Conservation (phyloP, 345 rosid genomes). For the Bretschneidera sinensis region DNA sequence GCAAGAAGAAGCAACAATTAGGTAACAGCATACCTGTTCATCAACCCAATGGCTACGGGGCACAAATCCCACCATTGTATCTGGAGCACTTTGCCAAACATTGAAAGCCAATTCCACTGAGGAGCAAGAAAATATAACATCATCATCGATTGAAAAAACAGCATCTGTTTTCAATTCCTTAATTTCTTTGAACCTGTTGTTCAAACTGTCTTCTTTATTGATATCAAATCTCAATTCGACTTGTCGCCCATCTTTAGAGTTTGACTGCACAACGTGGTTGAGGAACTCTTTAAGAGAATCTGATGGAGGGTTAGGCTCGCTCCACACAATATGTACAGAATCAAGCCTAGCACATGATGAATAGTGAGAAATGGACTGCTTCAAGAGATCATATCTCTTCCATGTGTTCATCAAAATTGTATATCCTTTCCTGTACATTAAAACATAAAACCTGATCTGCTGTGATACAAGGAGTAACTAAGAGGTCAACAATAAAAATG, state of each 20-base stretch:
- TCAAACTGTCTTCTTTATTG: constrained; percentile 87
- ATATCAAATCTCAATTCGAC: constrained; percentile 68
- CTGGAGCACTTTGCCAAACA: constrained; percentile 89
- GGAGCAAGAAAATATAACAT: constrained; percentile 83
- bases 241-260: constrained; percentile 37
- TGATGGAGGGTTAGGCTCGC: constrained; percentile 91
- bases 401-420: constrained; percentile 85
- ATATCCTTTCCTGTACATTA: constrained; percentile 62
- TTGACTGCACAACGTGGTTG: constrained; percentile 35
- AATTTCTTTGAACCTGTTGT: constrained; percentile 86
- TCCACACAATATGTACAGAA: constrained; percentile 94
- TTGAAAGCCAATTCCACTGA: constrained; percentile 78
- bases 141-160: constrained; percentile 90
- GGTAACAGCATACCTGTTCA: constrained; percentile 34
- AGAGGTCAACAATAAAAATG: background rate
- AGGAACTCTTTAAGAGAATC: constrained; percentile 52
- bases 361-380: constrained; percentile 81
- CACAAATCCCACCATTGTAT: constrained; percentile 90
- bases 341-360: constrained; percentile 64
- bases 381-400: constrained; percentile 91
- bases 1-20: background rate
- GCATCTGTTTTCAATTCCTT: constrained; percentile 74
- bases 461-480: background rate
- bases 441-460: background rate
- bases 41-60: constrained; percentile 85